Evolutionary conservation across 495 filamentous ascomycete species (phyloP).

Genomic region (Evernia prunastri): DNA sequence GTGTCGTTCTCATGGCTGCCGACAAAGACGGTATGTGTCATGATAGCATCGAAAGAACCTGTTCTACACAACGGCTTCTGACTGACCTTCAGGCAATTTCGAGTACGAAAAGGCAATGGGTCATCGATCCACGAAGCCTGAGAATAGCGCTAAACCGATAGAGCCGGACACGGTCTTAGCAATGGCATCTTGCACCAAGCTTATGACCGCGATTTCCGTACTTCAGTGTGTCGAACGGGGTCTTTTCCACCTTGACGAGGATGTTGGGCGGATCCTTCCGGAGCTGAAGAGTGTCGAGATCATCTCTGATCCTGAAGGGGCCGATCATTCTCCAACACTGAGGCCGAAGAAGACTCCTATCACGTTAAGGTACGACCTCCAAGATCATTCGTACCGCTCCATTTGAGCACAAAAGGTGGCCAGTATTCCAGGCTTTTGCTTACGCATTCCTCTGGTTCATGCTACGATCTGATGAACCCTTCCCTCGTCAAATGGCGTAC

Average conservation of each 20-base stretch:
- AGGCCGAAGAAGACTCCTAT: constrained; percentile 25
- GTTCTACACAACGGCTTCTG: too few relatives aligned
- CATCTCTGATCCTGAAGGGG: constrained; percentile 30
- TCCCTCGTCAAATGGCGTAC: constrained; percentile 34
- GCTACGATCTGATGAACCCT: constrained; percentile 40
- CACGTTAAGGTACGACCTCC: constrained; percentile 37
- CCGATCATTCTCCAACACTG: constrained; percentile 3
- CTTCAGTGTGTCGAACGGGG: constrained; percentile 48
- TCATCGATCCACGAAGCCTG: constrained; percentile 8
- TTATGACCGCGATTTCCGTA: constrained; percentile 41
- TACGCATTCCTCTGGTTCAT: constrained; percentile 42
- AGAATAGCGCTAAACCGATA: neutral
- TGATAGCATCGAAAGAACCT: too few relatives aligned
- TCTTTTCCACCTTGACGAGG: constrained; percentile 36
- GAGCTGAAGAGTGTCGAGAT: constrained; percentile 38
- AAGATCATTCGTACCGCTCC: neutral
- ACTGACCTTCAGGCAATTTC: constrained; percentile 7
- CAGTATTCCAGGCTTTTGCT: constrained; percentile 29
- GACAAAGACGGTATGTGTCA: constrained; percentile 9
- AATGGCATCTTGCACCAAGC: constrained; percentile 29
- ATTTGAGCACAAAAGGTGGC: neutral
- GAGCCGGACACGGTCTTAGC: constrained; percentile 1
- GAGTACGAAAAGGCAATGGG: constrained; percentile 7
- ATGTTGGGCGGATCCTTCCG: constrained; percentile 35
- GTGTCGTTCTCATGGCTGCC: constrained; percentile 7